Percentiles rank a stretch among this genome's conserved stretches.
Conservation (phyloP, 306 rosid species). For the Malus sieversii region DNA sequence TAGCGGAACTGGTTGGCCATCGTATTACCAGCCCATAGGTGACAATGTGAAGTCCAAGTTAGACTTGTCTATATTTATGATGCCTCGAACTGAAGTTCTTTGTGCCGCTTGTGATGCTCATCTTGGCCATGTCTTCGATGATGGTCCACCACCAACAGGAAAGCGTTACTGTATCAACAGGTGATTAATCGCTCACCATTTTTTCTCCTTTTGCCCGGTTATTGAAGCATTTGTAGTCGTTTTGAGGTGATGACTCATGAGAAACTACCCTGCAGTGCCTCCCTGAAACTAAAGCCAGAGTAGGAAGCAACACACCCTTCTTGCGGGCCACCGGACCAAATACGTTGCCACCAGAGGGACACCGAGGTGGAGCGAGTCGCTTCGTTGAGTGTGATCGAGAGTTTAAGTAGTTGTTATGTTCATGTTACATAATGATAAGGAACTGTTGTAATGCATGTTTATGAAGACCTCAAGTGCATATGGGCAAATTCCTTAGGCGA, state of each 20-base stretch:
- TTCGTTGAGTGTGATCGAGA: not conserved
- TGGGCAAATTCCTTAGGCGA: not conserved
- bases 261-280: conserved; percentile 43
- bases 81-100: conserved; percentile 93
- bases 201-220: not conserved
- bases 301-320: conserved; percentile 9
- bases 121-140: conserved; percentile 93
- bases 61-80: conserved; percentile 78
- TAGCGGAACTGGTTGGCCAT: conserved; percentile 99
- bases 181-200: conserved; percentile 15
- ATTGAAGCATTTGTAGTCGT: not conserved
- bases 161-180: conserved; percentile 91
- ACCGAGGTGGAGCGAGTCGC: not conserved
- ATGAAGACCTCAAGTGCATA: not conserved
- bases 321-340: not conserved
- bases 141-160: conserved; percentile 89
- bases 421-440: not conserved
- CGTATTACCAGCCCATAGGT: conserved; percentile 74
- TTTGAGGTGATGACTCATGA: conserved; percentile 5
- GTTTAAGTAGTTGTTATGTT: not conserved
- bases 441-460: not conserved
- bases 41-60: conserved; percentile 68
- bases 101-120: conserved; percentile 85
- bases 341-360: not conserved
- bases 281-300: conserved; percentile 55